Conservation (phyloP, 2,329 filamentous ascomycete species). For the Arthrobotrys iridis region DNA sequence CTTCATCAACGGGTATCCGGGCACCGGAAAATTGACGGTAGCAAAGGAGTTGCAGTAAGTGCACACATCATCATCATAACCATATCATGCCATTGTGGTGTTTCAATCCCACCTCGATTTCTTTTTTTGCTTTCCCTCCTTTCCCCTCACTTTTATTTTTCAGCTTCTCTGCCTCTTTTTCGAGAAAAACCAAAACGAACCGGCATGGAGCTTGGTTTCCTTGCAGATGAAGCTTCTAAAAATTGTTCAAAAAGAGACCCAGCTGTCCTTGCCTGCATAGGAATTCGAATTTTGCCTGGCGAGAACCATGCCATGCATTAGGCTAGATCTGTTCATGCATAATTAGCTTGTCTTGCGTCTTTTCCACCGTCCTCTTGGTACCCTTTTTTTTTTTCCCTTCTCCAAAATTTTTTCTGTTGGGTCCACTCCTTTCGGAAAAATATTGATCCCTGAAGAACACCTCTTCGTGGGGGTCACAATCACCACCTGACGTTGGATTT, state of each 20-base stretch:
- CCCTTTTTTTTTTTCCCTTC: background rate
- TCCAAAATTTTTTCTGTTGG: conserved; percentile 11
- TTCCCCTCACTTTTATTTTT: background rate
- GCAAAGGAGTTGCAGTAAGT: conserved; percentile 58
- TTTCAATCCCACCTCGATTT: conserved; percentile 8
- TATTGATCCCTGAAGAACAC: conserved; percentile 51
- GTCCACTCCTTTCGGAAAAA: conserved; percentile 40
- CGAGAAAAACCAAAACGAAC: background rate
- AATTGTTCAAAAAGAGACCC: conserved; percentile 41
- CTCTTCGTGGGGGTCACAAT: conserved; percentile 38
- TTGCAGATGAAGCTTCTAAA: conserved; percentile 34
- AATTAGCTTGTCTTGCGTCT: conserved; percentile 16
- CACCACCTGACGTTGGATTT: conserved; percentile 2
- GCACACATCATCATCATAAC: background rate
- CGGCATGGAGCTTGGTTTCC: conserved; percentile 17
- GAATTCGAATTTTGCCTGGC: conserved; percentile 37
- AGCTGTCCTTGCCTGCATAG: conserved; percentile 17
- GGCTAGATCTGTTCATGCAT: conserved; percentile 14
- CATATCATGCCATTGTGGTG: conserved; percentile 48
- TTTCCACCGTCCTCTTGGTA: background rate
- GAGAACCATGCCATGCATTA: conserved; percentile 29
- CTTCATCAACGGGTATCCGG: conserved; percentile 61
- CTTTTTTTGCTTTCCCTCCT: background rate
- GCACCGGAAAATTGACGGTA: conserved; percentile 60
- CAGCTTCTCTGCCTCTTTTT: background rate